Percentiles rank a stretch among this genome's conserved stretches.
Evolutionary conservation across 2,329 filamentous ascomycete species (phyloP).

Genomic region (Fusarium haematococcum): DNA sequence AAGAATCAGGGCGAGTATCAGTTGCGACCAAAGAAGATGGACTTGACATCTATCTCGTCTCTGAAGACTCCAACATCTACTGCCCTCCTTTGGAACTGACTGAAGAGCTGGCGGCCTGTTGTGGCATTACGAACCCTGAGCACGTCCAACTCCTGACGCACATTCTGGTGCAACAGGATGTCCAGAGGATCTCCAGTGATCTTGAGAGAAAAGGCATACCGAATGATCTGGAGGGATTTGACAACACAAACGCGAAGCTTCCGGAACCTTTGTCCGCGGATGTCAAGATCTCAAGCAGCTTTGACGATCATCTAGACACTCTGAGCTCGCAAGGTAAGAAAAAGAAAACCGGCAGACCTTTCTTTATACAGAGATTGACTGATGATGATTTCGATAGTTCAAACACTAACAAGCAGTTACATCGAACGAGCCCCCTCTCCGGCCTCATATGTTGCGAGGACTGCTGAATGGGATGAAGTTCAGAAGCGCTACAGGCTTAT

Average conservation of each 20-base stretch:
- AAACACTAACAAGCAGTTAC: not conserved
- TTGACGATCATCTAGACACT: not conserved
- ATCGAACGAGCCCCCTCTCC: not conserved
- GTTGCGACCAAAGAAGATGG: not conserved
- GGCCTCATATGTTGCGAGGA: not conserved
- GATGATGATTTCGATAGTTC: not conserved
- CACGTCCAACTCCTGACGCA: not conserved
- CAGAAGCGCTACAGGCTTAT: not conserved
- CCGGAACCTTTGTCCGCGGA: not conserved
- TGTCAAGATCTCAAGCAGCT: not conserved
- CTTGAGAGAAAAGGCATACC: not conserved
- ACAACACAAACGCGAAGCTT: not conserved
- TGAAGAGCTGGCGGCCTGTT: not conserved
- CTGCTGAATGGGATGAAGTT: not conserved
- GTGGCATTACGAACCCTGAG: not conserved
- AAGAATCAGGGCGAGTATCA: not conserved
- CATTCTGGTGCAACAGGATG: not conserved
- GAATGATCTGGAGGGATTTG: not conserved
- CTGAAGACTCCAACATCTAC: not conserved
- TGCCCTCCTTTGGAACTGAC: not conserved
- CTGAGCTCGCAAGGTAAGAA: not conserved
- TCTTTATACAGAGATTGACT: not conserved
- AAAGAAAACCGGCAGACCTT: not conserved
- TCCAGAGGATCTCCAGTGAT: not conserved
- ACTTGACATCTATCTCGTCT: not conserved